Evolutionary conservation across 495 filamentous ascomycete genomes (phyloP), one percentile per base, ranked within the genome.

Genomic region (Rostrohypoxylon terebratum): DNA sequence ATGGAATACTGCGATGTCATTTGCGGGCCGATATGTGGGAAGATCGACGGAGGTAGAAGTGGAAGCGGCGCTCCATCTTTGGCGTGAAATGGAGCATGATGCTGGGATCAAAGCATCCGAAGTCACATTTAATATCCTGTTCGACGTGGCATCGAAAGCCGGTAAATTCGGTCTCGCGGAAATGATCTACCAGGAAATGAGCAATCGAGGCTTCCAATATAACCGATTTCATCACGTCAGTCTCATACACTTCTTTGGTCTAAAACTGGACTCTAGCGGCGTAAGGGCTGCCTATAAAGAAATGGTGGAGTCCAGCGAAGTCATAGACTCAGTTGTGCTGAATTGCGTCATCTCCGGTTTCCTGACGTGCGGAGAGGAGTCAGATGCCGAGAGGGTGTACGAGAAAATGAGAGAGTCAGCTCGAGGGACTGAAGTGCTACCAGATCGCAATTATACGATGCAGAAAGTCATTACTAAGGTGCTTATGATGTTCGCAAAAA

Each of bases 91-190:
- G 91, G 96, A 98, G 78, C 80, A 86, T 28, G 78, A 88, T n/a
- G 89, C 89, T 16, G 85, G 87, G 4, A 78, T 94, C n/a, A 74
- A 81, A 67, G 86, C 83, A 34, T 91, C 88, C 69, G 83, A 86
- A 34, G 90, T 92, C 10, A 95, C 94, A 1, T 97, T 98, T 83
- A 95, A 93, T 78, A 91, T 97, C 60, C 87, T 99, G 31, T 97
- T 97, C 70, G 93, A 97, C 75, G 86, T 92, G 14, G 94, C 95
- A 33, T 88, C 92, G 50, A 96, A 94, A 78, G 89, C 94, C 1
- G 89, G 90, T 20, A 94, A 96, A 72, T 95, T 91, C 60, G 81
- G 81, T 1, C 88, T 98, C 40, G 94, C 93, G 1, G 91, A 97
- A 72, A 92, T 93, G 80, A 86, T 98, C 11, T 86, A 94, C 68